These are phyloP conservation scores for Raffaelea deltoideospora DNA, from an alignment of 2,329 filamentous ascomycete genomes.

Conservation along the genomic window DNA sequence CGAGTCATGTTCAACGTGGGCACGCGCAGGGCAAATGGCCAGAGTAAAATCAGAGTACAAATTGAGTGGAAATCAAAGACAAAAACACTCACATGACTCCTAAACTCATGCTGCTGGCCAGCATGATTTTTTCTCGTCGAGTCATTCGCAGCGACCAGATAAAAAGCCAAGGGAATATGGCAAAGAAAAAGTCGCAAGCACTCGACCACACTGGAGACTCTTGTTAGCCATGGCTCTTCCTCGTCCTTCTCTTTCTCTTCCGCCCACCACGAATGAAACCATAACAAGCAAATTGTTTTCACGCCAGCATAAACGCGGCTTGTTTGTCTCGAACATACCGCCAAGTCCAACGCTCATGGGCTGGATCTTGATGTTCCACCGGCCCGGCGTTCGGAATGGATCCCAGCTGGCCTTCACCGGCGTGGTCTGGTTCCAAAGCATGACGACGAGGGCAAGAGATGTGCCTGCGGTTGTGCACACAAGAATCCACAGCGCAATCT, in stretches of 20 bases:
- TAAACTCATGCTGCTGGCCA: slow-evolving; percentile 23
- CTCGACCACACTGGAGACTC: slow-evolving; percentile 20
- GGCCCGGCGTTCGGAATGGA: slow-evolving; percentile 18
- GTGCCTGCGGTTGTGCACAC: slow-evolving; percentile 17
- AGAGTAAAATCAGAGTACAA: too few relatives aligned
- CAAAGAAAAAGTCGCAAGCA: slow-evolving; percentile 23
- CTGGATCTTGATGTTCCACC: slow-evolving; percentile 20
- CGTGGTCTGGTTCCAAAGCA: slow-evolving; percentile 24
- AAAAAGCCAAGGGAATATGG: slow-evolving; percentile 26
- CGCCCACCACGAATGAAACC: slow-evolving; percentile 8
- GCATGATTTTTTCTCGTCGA: slow-evolving; percentile 27
- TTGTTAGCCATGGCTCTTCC: slow-evolving; percentile 3
- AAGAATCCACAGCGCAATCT: slow-evolving; percentile 18
- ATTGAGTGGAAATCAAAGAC: too few relatives aligned
- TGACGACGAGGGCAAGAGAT: slow-evolving; percentile 16
- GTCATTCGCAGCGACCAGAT: slow-evolving; percentile 29
- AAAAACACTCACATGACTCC: slow-evolving; percentile 6
- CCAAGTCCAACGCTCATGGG: slow-evolving; percentile 21
- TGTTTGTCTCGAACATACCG: slow-evolving; percentile 14
- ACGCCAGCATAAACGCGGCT: too few relatives aligned
- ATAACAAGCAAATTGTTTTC: not conserved
- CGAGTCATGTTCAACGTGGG: not conserved
- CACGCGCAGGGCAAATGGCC: not conserved
- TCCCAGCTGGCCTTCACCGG: slow-evolving; percentile 21
- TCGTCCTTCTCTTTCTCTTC: too few relatives aligned